A percentile compares a stretch with the other conserved stretches of the same genome.
These are phyloP conservation scores for Hirsutella rhossiliensis DNA, from an alignment of 2,329 filamentous ascomycete genomes.

Conservation along the genomic window DNA sequence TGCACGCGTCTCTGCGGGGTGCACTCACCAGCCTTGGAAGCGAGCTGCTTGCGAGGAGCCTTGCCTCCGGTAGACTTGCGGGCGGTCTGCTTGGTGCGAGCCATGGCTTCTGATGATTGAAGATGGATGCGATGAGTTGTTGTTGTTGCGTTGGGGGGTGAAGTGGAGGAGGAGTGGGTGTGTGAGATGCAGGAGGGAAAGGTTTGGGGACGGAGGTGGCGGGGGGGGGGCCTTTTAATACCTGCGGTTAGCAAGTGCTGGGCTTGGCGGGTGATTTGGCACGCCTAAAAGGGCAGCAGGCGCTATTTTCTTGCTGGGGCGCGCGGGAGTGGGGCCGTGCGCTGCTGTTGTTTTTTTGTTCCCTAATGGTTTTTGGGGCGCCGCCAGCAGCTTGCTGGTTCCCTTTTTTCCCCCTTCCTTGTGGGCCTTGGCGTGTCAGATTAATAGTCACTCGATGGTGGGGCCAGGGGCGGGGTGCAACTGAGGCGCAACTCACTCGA, in stretches of 20 bases:
- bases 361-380: too few relatives aligned
- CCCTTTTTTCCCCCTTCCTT: too few relatives aligned
- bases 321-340: slow-evolving; percentile 9
- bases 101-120: slow-evolving; percentile 34
- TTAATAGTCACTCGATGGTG: too few relatives aligned
- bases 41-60: slow-evolving; percentile 88
- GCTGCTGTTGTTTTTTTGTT: slow-evolving; percentile 3
- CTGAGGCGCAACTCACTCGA: too few relatives aligned
- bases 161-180: slow-evolving; percentile 20
- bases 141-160: slow-evolving; percentile 13
- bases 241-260: slow-evolving; percentile 16
- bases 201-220: slow-evolving; percentile 22
- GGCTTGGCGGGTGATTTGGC: slow-evolving; percentile 26
- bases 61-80: slow-evolving; percentile 73
- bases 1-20: too few relatives aligned
- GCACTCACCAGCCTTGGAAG: slow-evolving; percentile 71
- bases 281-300: neutral
- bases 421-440: too few relatives aligned
- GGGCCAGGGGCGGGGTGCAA: too few relatives aligned
- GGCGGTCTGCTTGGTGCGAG: slow-evolving; percentile 55
- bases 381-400: too few relatives aligned
- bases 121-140: slow-evolving; percentile 21
- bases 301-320: neutral
- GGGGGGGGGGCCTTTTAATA: slow-evolving; percentile 36
- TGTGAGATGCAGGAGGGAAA: slow-evolving; percentile 29